phyloP scores from a whole-genome alignment of 176 grass and related monocot species.

The Thalia dealbata region DNA sequence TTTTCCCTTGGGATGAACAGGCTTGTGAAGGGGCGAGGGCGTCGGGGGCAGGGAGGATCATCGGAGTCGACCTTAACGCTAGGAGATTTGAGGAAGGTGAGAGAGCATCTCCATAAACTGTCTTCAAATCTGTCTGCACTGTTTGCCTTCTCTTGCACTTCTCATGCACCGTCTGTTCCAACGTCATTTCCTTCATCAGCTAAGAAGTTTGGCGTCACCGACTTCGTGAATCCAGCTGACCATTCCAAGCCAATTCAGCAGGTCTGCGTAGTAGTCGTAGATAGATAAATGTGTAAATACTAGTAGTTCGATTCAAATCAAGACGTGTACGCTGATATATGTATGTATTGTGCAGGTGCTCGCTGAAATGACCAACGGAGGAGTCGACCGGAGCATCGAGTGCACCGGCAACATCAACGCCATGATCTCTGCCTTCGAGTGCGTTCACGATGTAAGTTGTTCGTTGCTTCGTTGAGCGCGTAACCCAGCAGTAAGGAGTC shows the following conservation, averaged over 20 bases:
- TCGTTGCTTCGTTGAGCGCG: too few species aligned
- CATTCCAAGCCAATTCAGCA: constrained; percentile 12
- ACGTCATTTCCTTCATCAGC: not conserved
- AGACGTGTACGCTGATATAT: not conserved
- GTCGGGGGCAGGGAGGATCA: constrained; percentile 5
- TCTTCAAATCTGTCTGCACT: too few species aligned
- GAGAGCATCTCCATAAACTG: not conserved
- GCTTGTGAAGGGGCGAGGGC: constrained; percentile 4
- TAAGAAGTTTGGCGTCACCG: constrained; percentile 9
- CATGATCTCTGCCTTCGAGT: constrained; percentile 15
- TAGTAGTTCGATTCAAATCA: too few species aligned
- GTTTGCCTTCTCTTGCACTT: not conserved
- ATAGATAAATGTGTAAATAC: too few species aligned
- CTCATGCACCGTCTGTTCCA: not conserved
- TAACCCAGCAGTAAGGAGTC: too few species aligned
- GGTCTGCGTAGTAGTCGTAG: constrained; percentile 3
- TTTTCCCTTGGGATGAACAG: constrained; percentile 15
- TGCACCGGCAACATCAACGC: constrained; percentile 12
- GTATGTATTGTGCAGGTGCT: too few species aligned
- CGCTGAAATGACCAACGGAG: constrained; percentile 8
- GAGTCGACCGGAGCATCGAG: constrained; percentile 10
- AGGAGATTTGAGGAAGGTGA: constrained; percentile 7
- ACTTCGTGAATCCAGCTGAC: constrained; percentile 13
- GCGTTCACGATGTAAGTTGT: constrained; percentile 7
- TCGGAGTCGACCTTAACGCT: constrained; percentile 9